Evolutionary conservation across 441 rosid genomes (phyloP).

Genomic region (Adansonia gregorii): DNA sequence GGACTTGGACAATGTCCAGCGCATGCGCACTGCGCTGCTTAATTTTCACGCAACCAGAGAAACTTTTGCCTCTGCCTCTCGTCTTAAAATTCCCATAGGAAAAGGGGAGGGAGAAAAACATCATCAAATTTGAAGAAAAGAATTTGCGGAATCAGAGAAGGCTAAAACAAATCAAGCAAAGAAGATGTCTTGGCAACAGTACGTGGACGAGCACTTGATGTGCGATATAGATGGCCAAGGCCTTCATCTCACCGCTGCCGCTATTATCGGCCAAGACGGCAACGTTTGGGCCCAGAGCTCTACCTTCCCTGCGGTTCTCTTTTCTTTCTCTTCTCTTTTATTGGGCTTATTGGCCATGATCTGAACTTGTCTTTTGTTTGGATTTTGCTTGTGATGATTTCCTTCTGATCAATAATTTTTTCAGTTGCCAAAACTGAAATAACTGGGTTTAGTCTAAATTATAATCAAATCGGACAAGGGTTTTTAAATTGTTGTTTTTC

Average conservation of each 20-base stretch:
- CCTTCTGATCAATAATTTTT: background rate
- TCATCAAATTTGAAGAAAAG: background rate
- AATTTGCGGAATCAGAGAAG: no score
- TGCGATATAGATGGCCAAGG: slow-evolving; percentile 46
- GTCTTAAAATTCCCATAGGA: background rate
- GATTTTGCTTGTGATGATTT: background rate
- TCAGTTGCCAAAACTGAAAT: background rate
- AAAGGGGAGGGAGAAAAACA: background rate
- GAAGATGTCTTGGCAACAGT: slow-evolving; percentile 54
- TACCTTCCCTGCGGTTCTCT: slow-evolving; percentile 48
- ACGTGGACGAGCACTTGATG: slow-evolving; percentile 61
- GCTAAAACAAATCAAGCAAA: background rate
- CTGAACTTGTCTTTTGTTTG: background rate
- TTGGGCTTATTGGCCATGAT: background rate
- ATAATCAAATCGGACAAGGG: background rate
- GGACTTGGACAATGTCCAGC: slow-evolving; percentile 2
- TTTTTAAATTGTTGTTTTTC: background rate
- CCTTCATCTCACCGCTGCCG: slow-evolving; percentile 44
- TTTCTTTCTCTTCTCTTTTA: background rate
- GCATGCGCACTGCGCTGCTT: slow-evolving; percentile 13
- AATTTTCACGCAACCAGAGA: slow-evolving; percentile 24
- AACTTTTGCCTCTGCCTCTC: background rate
- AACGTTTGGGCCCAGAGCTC: slow-evolving; percentile 59
- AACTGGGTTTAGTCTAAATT: background rate
- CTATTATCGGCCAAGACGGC: slow-evolving; percentile 52